Evolutionary conservation across 306 rosid species (phyloP), one percentile per base, ranked within the genome.

Genomic region (Cucumis melo): DNA sequence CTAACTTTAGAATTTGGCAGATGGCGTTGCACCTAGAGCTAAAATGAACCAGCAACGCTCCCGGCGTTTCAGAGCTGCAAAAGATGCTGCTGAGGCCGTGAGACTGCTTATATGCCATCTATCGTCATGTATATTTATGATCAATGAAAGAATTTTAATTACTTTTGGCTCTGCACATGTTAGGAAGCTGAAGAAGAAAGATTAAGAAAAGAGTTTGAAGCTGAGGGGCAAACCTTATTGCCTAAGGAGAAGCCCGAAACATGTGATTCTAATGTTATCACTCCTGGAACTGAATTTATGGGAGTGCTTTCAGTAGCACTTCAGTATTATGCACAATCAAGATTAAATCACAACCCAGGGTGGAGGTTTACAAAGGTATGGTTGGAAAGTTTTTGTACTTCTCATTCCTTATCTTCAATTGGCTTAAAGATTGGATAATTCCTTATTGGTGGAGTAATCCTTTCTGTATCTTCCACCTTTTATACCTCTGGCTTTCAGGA

Each of bases 31-130:
- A 56, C 98, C 98, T 78, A 86, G 98, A 83, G 98, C 98, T 73
- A 94, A 94, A 87, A 94, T 94, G 98, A 94, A 94, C 72, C 98
- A 91, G 90, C 98, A 94, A 83, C 97, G 98, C 36, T 84, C 93
- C 75, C 91, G 98, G 48, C 98, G 98, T 53, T 94, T 89, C 83
- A 87, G 96, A 87, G 93, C 97, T 38, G 92, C 98, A 73, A 94
- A 94, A 84, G 98, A 94, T 84, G 98, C 96, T 12, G 95, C 97
- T 56, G 98, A 94, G 80, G 92, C 94, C 9, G 98, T 94, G 86
- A 81, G 90, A 64, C 81, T 24, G 60, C 17, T 50, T 27, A 48
- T 58, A 61, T 75, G 57, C 70, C 66, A 55, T 81, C 21, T 73
- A 77, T 53, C 64, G 29, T 78, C 27, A 10, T 59, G 15, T 76